A percentile compares a stretch with the other conserved stretches of the same genome.
Conservation (phyloP, 176 grass and related monocot genomes). For the Bothriochloa decipiens region DNA sequence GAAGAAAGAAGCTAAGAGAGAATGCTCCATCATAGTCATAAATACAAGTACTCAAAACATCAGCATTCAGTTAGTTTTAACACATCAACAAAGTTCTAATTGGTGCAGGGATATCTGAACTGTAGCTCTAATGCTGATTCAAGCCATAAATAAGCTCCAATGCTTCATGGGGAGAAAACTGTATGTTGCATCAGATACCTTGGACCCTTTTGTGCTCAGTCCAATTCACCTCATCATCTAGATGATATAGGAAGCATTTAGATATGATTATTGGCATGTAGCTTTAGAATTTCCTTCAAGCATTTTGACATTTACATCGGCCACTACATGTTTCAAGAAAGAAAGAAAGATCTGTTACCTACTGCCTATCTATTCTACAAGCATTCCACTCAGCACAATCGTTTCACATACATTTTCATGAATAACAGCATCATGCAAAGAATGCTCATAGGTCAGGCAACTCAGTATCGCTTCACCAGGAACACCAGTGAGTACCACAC, state of each 20-base stretch:
- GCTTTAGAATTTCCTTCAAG: not conserved
- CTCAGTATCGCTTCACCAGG: not conserved
- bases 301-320: constrained; percentile 3
- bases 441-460: not conserved
- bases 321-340: not conserved
- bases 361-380: not conserved
- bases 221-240: not conserved
- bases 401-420: too few species aligned
- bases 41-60: not conserved
- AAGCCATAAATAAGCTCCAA: not conserved
- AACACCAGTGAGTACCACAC: not conserved
- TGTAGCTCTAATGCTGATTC: not conserved
- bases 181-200: not conserved
- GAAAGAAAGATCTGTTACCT: not conserved
- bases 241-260: not conserved
- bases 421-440: not conserved
- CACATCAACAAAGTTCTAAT: not conserved
- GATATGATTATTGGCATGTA: not conserved
- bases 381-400: not conserved
- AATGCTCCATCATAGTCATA: not conserved
- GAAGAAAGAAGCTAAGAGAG: not conserved
- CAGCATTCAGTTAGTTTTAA: not conserved
- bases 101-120: not conserved
- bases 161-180: not conserved
- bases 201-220: not conserved